Base-by-base conservation (phyloP, 2,329 filamentous ascomycete species). In the Hypoxylon sp. region DNA sequence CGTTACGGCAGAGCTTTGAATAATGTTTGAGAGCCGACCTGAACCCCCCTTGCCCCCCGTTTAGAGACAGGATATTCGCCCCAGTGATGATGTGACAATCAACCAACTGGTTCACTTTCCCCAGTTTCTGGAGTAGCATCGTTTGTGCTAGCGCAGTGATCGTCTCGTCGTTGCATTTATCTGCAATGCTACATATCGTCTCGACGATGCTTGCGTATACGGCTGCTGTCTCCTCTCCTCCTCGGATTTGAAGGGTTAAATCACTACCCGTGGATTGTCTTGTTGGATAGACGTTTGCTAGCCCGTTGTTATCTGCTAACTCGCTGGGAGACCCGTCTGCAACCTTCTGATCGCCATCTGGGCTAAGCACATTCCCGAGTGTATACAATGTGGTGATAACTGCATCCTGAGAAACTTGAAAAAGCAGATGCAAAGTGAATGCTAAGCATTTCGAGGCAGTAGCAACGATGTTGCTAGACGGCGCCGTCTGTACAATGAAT, bases 351-450 rank as follows among this genome's bases (percentile, higher is more conserved):
- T 82, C 82, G 9, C 79, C 78, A 35, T 82, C 84, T 4, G 91
- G 87, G 62, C 91, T 97, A 9, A 99, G 78, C 3, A 96, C 88
- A 67, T 99, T 99, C 13, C 94, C 94, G n/a, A 99, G 79, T 0
- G 91, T 94, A 72, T 99, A 99, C 7, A 99, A 77, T 1, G 92
- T 97, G 4, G 92, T 96, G 60, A 99, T 97, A 25, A 96, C 83
- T 25, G 91, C 88, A 75, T 99, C 94, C 63, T 96, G 89, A 1
- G 94, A 96, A 8, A 97, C 94, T 63, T 96, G 89, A 1, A 94
- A 96, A 8, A 97, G 79, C 63, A 88, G 80, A 61, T 87, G 87
- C 46, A 99, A 76, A 12, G 95, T 85, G 60, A 87, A 88, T 2
- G 92, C 91, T 23, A 99, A 77, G 62, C 89, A 94, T 59, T 86